phyloP scores from a whole-genome alignment of 257 asterid species.

The Paraleonurus japonicus region DNA sequence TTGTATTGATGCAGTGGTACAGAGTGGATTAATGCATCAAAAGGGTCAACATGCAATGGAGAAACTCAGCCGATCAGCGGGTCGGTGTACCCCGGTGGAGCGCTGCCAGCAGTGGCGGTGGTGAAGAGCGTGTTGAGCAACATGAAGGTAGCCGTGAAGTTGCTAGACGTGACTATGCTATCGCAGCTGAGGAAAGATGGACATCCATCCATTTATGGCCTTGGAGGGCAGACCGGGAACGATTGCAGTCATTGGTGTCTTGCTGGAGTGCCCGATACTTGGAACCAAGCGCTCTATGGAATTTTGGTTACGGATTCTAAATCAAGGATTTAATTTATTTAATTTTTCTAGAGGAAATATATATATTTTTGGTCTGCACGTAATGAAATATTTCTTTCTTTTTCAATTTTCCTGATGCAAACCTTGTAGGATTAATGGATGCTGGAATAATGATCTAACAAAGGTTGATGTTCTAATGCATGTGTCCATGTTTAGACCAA shows the following conservation, averaged over 20 bases:
- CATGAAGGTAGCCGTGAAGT: conserved; percentile 45
- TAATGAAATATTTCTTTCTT: too few relatives aligned
- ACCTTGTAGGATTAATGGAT: too few relatives aligned
- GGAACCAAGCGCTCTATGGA: conserved; percentile 60
- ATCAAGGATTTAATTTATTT: conserved; percentile 24
- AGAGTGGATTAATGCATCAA: conserved; percentile 52
- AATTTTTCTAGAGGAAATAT: too few relatives aligned
- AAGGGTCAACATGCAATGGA: conserved; percentile 40
- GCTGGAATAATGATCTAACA: too few relatives aligned
- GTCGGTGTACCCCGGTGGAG: conserved; percentile 48
- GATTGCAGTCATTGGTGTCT: conserved; percentile 92
- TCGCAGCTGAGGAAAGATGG: conserved; percentile 77
- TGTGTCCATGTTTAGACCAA: too few relatives aligned
- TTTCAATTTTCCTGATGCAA: too few relatives aligned
- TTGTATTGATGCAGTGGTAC: conserved; percentile 37
- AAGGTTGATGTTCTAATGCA: too few relatives aligned
- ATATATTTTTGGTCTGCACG: too few relatives aligned
- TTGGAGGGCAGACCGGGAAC: conserved; percentile 37
- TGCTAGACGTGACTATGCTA: conserved; percentile 60
- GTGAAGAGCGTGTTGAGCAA: conserved; percentile 53
- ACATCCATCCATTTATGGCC: conserved; percentile 60
- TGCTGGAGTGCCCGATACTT: conserved; percentile 65
- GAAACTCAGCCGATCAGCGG: conserved; percentile 48
- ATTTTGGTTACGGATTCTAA: conserved; percentile 22
- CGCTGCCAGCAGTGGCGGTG: conserved; percentile 50